These are phyloP conservation scores for Aspergillus nomiae DNA, from an alignment of 2,329 filamentous ascomycete species.

Conservation along the genomic window DNA sequence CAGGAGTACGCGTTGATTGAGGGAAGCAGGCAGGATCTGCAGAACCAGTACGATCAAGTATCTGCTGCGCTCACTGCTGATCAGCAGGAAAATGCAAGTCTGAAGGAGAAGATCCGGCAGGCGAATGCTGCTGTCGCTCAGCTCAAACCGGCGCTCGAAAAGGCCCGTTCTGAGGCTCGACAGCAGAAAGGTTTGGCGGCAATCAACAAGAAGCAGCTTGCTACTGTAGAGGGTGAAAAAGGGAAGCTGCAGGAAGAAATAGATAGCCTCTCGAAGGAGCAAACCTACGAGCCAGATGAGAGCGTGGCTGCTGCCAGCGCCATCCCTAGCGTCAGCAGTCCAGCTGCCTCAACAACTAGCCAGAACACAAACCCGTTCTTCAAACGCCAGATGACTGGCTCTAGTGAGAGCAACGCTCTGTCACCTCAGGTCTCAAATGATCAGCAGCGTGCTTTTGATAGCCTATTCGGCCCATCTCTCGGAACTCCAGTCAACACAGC, in stretches of 20 bases:
- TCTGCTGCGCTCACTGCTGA: constrained; percentile 76
- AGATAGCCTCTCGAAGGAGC: constrained; percentile 64
- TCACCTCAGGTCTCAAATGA: constrained; percentile 46
- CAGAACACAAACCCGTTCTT: constrained; percentile 93
- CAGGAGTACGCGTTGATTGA: constrained; percentile 83
- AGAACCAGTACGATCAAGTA: constrained; percentile 78
- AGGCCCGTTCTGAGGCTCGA: constrained; percentile 84
- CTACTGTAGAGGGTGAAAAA: constrained; percentile 83
- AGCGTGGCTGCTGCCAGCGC: constrained; percentile 33
- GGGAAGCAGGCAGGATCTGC: constrained; percentile 76
- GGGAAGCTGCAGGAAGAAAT: constrained; percentile 85
- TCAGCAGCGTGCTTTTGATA: constrained; percentile 75
- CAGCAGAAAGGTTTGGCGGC: constrained; percentile 96
- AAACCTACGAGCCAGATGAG: constrained; percentile 59
- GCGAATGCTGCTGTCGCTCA: constrained; percentile 81
- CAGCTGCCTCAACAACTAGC: constrained; percentile 63
- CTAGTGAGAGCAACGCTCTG: constrained; percentile 51
- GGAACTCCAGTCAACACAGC: constrained; percentile 43
- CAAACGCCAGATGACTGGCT: constrained; percentile 58
- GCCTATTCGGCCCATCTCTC: constrained; percentile 76
- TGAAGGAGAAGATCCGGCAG: constrained; percentile 85
- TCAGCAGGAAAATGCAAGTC: constrained; percentile 78
- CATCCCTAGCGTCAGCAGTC: constrained; percentile 65
- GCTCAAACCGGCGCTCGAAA: constrained; percentile 88
- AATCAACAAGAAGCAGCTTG: constrained; percentile 97